Evolutionary conservation across 2,329 filamentous ascomycete genomes (phyloP), one percentile per base, ranked within the genome.

Genomic region (Helotiales sp.): DNA sequence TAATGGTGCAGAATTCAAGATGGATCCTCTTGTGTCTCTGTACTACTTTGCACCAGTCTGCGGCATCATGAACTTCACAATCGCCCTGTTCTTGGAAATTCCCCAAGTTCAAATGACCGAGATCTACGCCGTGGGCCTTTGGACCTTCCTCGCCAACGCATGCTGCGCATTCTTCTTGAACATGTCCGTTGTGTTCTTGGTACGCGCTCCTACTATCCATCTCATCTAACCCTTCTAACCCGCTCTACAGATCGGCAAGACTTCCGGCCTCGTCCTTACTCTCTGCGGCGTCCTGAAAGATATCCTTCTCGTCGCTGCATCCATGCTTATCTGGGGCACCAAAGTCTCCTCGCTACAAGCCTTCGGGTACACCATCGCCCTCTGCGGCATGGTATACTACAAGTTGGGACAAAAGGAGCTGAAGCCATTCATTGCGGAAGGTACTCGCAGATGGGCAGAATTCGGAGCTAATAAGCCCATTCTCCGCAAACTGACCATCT

Each of bases 41-140:
- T 96, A 96, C 86, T 96, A 96, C 85, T 96, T 94, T 75, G 93
- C 93, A 1, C 92, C 92, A 17, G 89, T 93, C 65, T 96, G 92
- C 80, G 92, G 92, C 57, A 81, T 87, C 77, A 93, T 96, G 88
- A 96, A 96, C 83, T 87, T 89, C 73, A 77, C 87, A 13, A 87
- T 93, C 57, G 90, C 91, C 64, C 82, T 95, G 34, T 81, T 92
- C 77, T 89, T 90, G 82, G 92, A 96, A 80, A 79, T 93, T 2
- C 91, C 91, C 72, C 84, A 82, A 72, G 85, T 93, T 76, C 85
- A 84, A 68, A 86, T 93, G 82, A 83, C 80, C 43, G 90, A 95
- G 72, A 83, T 96, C 68, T 87, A 91, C 82, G 83, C 88, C 69
- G 91, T 96, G 63, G 93, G 92, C 63, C 81, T 91, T 61, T 85